Conservation (phyloP, 1,284 basidiomycete species). For the Leccinum glutinopallens region DNA sequence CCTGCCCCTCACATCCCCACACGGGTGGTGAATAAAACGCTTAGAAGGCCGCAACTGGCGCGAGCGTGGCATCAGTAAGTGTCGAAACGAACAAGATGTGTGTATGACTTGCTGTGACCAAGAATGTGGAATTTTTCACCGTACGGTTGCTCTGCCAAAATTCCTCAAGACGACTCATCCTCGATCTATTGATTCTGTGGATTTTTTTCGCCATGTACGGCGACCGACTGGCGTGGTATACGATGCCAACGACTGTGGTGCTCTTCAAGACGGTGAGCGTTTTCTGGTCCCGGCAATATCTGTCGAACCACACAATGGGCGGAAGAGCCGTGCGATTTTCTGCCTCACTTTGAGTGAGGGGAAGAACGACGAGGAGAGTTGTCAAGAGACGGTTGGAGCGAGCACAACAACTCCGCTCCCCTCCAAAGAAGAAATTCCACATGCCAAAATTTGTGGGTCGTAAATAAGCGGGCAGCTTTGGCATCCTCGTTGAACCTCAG, state of each 20-base stretch:
- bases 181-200: conserved; percentile 12
- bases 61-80: conserved; percentile 28
- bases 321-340: conserved; percentile 14
- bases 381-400: not conserved
- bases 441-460: conserved; percentile 18
- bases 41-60: conserved; percentile 15
- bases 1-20: conserved; percentile 3
- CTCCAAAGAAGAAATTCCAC: conserved; percentile 18
- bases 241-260: conserved; percentile 5
- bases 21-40: conserved; percentile 17
- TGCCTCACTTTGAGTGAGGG: not conserved
- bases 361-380: not conserved
- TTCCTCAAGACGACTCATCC: conserved; percentile 12
- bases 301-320: not conserved
- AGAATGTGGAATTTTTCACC: conserved; percentile 33
- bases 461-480: not conserved
- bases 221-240: not conserved
- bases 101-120: conserved; percentile 29
- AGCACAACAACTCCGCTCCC: conserved; percentile 29
- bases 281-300: conserved; percentile 2
- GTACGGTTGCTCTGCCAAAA: conserved; percentile 21
- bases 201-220: conserved; percentile 11
- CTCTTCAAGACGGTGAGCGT: conserved; percentile 18
- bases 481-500: not conserved
- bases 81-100: conserved; percentile 24